phyloP scores from a whole-genome alignment of 78 protist species.

The Monocercomonoides exilis region DNA sequence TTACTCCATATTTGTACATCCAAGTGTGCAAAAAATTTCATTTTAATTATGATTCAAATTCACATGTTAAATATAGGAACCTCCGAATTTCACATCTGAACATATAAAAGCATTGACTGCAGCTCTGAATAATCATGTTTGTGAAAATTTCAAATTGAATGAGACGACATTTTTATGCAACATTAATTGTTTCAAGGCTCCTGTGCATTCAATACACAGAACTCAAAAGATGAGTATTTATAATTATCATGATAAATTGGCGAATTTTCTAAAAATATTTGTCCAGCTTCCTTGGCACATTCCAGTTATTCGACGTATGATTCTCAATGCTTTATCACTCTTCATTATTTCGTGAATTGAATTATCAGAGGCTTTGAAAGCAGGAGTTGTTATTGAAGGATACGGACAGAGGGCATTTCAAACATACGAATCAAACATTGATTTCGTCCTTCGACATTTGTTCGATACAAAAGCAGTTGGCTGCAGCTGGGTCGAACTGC shows the following conservation, averaged over 20 bases:
- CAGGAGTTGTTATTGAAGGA: background rate
- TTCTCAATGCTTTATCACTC: background rate
- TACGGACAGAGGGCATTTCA: slow-evolving; percentile 13
- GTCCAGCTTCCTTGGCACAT: background rate
- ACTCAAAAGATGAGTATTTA: background rate
- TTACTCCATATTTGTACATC: slow-evolving; percentile 86
- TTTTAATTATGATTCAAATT: background rate
- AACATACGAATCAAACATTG: slow-evolving; percentile 87
- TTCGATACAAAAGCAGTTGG: slow-evolving; percentile 69
- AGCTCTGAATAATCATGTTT: background rate
- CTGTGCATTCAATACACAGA: background rate
- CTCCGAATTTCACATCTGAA: background rate
- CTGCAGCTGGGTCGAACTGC: slow-evolving; percentile 64
- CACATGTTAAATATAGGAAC: background rate
- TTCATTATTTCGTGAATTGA: background rate
- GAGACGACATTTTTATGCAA: background rate
- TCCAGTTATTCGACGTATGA: background rate
- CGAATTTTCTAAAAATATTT: background rate
- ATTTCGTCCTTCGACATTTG: slow-evolving; percentile 83
- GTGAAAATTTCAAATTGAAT: too few species aligned
- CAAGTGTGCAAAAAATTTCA: slow-evolving; percentile 26
- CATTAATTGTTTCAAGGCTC: background rate
- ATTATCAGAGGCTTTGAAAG: background rate
- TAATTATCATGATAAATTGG: background rate
- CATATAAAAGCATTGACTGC: background rate